phyloP scores from a whole-genome alignment of 2,329 filamentous ascomycete genomes.

The Microascus cirrosus region DNA sequence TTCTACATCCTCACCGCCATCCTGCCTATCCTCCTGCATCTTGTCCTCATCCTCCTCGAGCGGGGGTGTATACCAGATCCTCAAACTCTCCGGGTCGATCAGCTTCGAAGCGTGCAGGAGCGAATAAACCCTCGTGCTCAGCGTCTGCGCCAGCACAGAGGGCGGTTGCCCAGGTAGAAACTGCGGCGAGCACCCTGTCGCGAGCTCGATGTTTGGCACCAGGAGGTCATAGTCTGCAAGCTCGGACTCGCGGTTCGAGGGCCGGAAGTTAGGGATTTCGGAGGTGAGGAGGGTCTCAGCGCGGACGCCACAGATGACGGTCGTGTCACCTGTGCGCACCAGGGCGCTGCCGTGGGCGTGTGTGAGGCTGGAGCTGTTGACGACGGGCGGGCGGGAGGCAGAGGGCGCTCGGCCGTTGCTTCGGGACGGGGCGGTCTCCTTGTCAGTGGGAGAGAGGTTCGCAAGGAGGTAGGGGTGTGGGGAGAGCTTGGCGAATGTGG shows the following conservation, averaged over 20 bases:
- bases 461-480: conserved; percentile 84
- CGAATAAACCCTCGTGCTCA: conserved; percentile 70
- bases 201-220: conserved; percentile 87
- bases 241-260: conserved; percentile 29
- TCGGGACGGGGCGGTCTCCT: conserved; percentile 42
- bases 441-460: conserved; percentile 58
- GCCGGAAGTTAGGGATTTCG: conserved; percentile 59
- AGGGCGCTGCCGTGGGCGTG: conserved; percentile 87
- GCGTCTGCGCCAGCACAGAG: conserved; percentile 66
- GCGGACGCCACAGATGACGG: conserved; percentile 86
- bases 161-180: conserved; percentile 80
- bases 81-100: conserved; percentile 55
- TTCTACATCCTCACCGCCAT: conserved; percentile 19
- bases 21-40: conserved; percentile 23
- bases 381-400: conserved; percentile 59
- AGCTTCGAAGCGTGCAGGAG: conserved; percentile 63
- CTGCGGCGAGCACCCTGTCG: conserved; percentile 78
- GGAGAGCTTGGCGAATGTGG: conserved; percentile 80
- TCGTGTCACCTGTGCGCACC: conserved; percentile 79
- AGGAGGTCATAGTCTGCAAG: conserved; percentile 59
- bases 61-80: conserved; percentile 50
- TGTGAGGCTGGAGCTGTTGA: conserved; percentile 75
- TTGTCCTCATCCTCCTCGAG: conserved; percentile 37
- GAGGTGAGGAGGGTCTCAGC: conserved; percentile 70
- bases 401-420: conserved; percentile 69